Base-by-base conservation (phyloP, 2,329 filamentous ascomycete species). In the Didymella segeticola region DNA sequence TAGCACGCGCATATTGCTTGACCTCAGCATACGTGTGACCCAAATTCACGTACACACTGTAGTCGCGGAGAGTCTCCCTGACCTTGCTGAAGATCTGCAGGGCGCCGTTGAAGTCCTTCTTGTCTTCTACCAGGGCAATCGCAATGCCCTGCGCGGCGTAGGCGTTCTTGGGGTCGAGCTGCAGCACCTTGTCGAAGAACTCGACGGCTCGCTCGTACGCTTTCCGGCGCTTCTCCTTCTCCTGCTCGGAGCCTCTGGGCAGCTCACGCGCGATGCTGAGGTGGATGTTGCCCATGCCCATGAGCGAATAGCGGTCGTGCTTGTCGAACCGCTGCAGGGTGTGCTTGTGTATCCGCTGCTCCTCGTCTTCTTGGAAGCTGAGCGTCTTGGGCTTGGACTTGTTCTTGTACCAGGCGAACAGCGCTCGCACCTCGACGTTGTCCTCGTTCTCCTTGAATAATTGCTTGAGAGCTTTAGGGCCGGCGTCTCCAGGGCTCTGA, bases 281-380 rank as follows among this genome's bases (percentile, higher is more conserved):
- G 64, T 93, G 89, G n/a, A 99, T 80, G 72, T 99, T 99, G 34
- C 95, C 95, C 93, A 99, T 98, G 12, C 91, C 93, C 22, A 96
- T 93, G 23, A 99, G 81, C 4, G 95, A 91, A 73, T 99, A 99
- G n/a, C 91, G 85, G 72, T 99, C 95, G 72, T 99, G 95, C 81
- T 98, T 99, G 79, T 99, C 93, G 4, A 61, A 69, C 62, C 93
- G 87, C 72, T 96, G 91, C 25, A 99, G 80, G 0, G 93, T 98
- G 74, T 97, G 92, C 78, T 98, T 99, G 82, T 96, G 96, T 72
- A 97, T 93, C 3, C 92, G 86, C 67, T 96, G 89, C 74, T 99
- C 95, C 27, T 88, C 87, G 70, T 99, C 96, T 69, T 98, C 93
- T 14, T 86, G 86, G 55, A 97, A 83, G 69, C 95, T 93, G 45